Base-by-base conservation (phyloP, 805 yeast genomes). In the Komagataella phaffii region DNA sequence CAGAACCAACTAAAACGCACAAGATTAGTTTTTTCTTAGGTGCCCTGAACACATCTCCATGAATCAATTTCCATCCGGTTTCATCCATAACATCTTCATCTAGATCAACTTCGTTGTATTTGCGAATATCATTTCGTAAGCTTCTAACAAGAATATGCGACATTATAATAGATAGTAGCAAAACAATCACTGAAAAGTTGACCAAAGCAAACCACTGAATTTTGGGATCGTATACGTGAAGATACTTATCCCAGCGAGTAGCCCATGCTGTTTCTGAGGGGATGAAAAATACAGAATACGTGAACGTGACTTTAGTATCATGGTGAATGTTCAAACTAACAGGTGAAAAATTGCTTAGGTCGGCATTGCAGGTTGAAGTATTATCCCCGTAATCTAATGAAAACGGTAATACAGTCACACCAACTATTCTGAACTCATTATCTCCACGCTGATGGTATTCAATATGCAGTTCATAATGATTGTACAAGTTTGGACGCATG, bases 171-270 rank as follows among this genome's bases (percentile, higher is more conserved):
- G 93, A 84, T 56, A 93, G 73, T 57, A 86, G 77, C 7, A 87
- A 55, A 6, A 89, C 96, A 59, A 91, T 79, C 52, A 90, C 65
- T 3, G 95, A 81, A 56, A 95, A 88, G 69, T 89, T 89, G 57
- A 89, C 70, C 59, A 93, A 77, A 1, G 97, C 88, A 61, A 89
- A 87, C 97, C 98, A 91, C 70, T 93, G 97, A 59, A 93, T 86
- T 63, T 85, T 84, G 53, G 97, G 95, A 63, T 88, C 96, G 64
- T 83, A 85, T 21, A 86, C 93, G 59, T 88, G 95, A 61, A 93
- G 73, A 64, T 93, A 93, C 67, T 88, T 88, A 67, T 93, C 99
- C 99, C 99, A 93, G 70, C 99, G 82, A 2, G 98, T 91, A 40
- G 97, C 98, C 98, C 98, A 93, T 3, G 81, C 79, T 2, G 93